Conservation (phyloP, 169 alveolate species). For the Eimeria sp. region DNA sequence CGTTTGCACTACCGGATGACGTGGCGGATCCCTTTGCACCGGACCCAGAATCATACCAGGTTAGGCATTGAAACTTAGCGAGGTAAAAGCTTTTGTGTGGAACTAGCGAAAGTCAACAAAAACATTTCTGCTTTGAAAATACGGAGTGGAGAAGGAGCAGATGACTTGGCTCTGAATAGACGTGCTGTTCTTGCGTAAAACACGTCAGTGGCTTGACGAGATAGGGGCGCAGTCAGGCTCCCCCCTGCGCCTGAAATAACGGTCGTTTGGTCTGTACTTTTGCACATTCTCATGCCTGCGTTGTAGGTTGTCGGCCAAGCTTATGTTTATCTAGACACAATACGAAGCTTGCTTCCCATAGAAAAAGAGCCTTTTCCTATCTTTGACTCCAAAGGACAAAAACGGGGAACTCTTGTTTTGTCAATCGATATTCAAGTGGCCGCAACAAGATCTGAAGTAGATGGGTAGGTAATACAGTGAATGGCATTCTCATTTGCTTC, state of each 20-base stretch:
- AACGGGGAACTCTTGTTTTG: slow-evolving; percentile 61
- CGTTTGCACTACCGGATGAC: slow-evolving; percentile 39
- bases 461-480: slow-evolving; percentile 9
- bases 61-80: not conserved
- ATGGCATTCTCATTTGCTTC: not conserved
- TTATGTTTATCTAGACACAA: slow-evolving; percentile 71
- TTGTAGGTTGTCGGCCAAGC: slow-evolving; percentile 81
- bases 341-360: slow-evolving; percentile 69
- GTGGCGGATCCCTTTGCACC: slow-evolving; percentile 77
- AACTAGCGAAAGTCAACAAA: not conserved
- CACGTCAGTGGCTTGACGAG: not conserved
- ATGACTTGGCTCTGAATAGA: not conserved
- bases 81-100: not conserved
- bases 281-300: not conserved
- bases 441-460: slow-evolving; percentile 32
- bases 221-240: not conserved
- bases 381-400: slow-evolving; percentile 79
- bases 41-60: slow-evolving; percentile 82
- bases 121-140: not conserved
- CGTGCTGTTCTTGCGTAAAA: not conserved
- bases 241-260: not conserved
- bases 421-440: slow-evolving; percentile 66
- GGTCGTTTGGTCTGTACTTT: not conserved
- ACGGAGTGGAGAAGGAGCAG: not conserved
- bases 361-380: slow-evolving; percentile 78